Evolutionary conservation across 208 protist species (phyloP), one percentile per base, ranked within the genome.

Genomic region (Borovskyia barvae): DNA sequence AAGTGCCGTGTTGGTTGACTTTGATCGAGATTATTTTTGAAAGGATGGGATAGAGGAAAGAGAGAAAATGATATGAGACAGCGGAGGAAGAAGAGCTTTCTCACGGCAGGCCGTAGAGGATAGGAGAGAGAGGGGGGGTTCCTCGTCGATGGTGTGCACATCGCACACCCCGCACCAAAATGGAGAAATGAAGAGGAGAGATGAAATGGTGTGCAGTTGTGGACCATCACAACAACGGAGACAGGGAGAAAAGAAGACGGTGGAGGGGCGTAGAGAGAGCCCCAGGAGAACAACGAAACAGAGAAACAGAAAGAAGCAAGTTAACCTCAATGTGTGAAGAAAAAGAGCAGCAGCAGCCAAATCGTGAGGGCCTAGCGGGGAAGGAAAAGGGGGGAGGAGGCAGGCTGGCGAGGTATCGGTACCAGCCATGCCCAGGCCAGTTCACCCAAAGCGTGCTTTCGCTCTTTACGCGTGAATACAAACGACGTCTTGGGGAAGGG

Each of bases 281-380:
- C 15, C 15, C 36, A 19, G 15, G 17, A 41, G 36, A n/a, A n/a
- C 36, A n/a, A 14, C 36, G 14, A 14, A 41, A 14, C 17, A n/a
- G 36, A n/a, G 36, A 14, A 14, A 41, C 17, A 41, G 36, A 14
- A n/a, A n/a, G 15, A 41, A 41, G 17, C 36, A 41, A n/a, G 36
- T 41, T 19, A 14, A 19, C 36, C 36, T 8, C 0, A 47, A 24
- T 24, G 11, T 1, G 5, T 2, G 0, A 24, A 56, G 35, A 15
- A 35, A 61, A 61, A 42, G 29, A 50, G 20, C 9, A 67, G 15
- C 28, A 6, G 29, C 3, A 37, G 49, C 33, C n/a, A n/a, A n/a
- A n/a, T n/a, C n/a, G n/a, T n/a, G n/a, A n/a, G n/a, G n/a, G n/a
- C n/a, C n/a, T n/a, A n/a, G n/a, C n/a, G n/a, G n/a, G n/a, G n/a